Evolutionary conservation across 106 monocot genomes (phyloP).

Genomic region (Narthecium ossifragum): DNA sequence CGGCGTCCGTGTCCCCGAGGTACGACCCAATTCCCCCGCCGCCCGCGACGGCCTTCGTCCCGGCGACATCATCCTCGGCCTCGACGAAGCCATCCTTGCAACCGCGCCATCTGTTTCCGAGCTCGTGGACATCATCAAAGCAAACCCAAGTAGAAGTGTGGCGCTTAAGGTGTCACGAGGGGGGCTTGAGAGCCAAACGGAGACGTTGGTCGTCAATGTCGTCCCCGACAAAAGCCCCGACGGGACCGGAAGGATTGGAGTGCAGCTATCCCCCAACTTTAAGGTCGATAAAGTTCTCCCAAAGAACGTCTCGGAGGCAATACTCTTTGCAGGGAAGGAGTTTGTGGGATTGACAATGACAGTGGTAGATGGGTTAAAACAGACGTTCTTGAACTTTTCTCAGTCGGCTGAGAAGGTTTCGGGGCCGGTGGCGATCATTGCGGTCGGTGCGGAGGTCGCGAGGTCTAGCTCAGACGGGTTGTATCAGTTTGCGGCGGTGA

Average conservation of each 20-base stretch:
- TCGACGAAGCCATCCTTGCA: slow-evolving; percentile 3
- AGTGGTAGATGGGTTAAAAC: slow-evolving; percentile 75
- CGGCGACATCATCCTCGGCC: slow-evolving; percentile 64
- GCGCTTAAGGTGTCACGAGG: slow-evolving; percentile 30
- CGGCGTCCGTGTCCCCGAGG: slow-evolving; percentile 72
- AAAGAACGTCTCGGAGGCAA: slow-evolving; percentile 36
- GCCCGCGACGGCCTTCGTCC: slow-evolving; percentile 47
- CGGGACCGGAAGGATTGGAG: slow-evolving; percentile 75
- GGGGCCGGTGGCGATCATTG: slow-evolving; percentile 92
- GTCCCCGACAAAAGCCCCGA: slow-evolving; percentile 59
- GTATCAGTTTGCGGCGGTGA: slow-evolving; percentile 86
- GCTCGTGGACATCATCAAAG: slow-evolving; percentile 67
- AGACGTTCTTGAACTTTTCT: slow-evolving; percentile 84
- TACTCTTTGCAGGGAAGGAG: slow-evolving; percentile 42
- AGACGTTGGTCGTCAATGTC: slow-evolving; percentile 20
- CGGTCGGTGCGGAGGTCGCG: slow-evolving; percentile 86
- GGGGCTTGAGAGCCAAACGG: background rate
- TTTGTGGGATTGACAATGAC: slow-evolving; percentile 36
- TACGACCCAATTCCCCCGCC: slow-evolving; percentile 55
- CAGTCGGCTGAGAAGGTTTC: slow-evolving; percentile 83
- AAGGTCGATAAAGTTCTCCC: slow-evolving; percentile 38
- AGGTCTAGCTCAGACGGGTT: slow-evolving; percentile 72
- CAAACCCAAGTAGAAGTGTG: slow-evolving; percentile 29
- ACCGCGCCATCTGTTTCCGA: slow-evolving; percentile 39
- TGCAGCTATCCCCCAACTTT: slow-evolving; percentile 83